Base-by-base conservation (phyloP, 768 basidiomycete genomes). In the Macrocybe gigantea region DNA sequence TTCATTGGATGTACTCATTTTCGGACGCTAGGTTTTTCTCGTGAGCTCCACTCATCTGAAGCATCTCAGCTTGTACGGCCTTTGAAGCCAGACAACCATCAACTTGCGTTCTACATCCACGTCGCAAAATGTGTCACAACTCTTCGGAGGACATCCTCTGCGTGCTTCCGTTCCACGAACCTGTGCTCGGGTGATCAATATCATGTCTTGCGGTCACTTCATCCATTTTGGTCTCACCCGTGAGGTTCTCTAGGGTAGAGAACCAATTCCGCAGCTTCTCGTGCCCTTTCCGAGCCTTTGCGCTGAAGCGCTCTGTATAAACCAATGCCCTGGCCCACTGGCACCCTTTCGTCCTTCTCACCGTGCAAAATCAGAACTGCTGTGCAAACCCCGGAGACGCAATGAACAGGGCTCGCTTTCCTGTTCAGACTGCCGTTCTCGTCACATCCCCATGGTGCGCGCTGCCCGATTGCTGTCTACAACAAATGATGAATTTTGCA, bases 311-410 rank as follows among this genome's bases (percentile, higher is more conserved):
- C 66, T 15, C 64, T 57, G 54, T 59, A 66, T 30, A 67, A 56
- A n/a, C 66, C 67, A 38, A 65, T 50, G 1, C 60, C 56, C 54
- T 67, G 66, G 1, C 65, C 64, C 29, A 62, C 45, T 6, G 78
- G 76, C 15, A 78, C 78, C 0, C 80, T 68, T 33, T 74, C 65
- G 53, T 82, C 80, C 47, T 66, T 70, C 41, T 74, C 72, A 0
- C 81, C 80, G 33, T 81, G 63, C 8, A 77, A 53, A 34, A 82
- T 56, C 13, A 78, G 60, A 11, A 79, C 72, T 0, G 78, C 77
- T 3, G 73, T 65, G 40, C 55, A 60, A 29, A 80, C 72, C 0
- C 59, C 60, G 13, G 67, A 60, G 6, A 79, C 65, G 41, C 52
- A 55, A 42, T 66, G 67, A 36, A 67, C 54, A 4, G 67, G 67